phyloP scores from a whole-genome alignment of 257 asterid genomes.

The Nicotiana paniculata region DNA sequence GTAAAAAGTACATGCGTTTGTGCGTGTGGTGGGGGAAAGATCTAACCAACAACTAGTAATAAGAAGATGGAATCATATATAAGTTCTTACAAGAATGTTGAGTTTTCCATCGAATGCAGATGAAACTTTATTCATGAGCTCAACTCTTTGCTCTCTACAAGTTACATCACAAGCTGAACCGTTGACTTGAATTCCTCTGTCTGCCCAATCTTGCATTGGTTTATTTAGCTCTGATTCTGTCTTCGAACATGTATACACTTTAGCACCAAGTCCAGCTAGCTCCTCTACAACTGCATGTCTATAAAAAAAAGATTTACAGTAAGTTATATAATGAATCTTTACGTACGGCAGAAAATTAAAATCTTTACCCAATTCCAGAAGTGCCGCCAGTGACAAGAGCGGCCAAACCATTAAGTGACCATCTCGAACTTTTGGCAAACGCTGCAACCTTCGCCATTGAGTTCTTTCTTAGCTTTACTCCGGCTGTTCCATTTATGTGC shows the following conservation, averaged over 20 bases:
- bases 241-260: constrained; percentile 55
- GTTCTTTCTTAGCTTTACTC: not conserved
- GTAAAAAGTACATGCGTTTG: too few relatives aligned
- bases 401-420: constrained; percentile 75
- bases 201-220: constrained; percentile 50
- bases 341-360: not conserved
- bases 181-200: constrained; percentile 49
- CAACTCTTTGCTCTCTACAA: constrained; percentile 31
- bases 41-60: too few relatives aligned
- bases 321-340: not conserved
- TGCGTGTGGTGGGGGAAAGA: too few relatives aligned
- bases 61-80: constrained; percentile 17
- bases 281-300: constrained; percentile 65
- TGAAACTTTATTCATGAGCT: constrained; percentile 42
- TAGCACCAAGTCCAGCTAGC: constrained; percentile 62
- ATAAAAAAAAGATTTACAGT: not conserved
- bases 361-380: constrained; percentile 78
- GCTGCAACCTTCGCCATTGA: constrained; percentile 41
- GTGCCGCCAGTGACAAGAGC: constrained; percentile 98
- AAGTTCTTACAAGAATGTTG: constrained; percentile 41
- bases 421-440: constrained; percentile 39
- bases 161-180: constrained; percentile 49
- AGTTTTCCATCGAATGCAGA: constrained; percentile 50
- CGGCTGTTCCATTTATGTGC: not conserved
- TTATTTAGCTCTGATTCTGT: constrained; percentile 31